These are phyloP conservation scores for Bertia moriformis DNA, from an alignment of 2,329 filamentous ascomycete species.

Conservation along the genomic window DNA sequence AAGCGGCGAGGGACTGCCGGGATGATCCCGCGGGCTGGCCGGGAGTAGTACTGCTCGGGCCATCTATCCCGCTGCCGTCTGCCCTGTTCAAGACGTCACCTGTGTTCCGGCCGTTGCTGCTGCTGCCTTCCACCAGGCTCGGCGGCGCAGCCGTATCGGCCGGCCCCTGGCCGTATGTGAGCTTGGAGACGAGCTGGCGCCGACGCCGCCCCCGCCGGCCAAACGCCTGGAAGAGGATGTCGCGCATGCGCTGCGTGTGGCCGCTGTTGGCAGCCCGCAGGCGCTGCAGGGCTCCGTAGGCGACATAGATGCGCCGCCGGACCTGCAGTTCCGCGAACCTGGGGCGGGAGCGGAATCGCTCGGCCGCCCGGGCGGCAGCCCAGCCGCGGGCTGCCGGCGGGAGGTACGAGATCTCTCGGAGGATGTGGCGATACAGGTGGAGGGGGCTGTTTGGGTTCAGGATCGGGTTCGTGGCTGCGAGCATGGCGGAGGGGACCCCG, in stretches of 20 bases:
- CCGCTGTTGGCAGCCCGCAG: constrained; percentile 39
- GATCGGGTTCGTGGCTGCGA: constrained; percentile 12
- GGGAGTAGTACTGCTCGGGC: no score
- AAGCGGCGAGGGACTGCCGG: background rate
- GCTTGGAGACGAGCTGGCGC: constrained; percentile 25
- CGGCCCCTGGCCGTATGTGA: constrained; percentile 14
- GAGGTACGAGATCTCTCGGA: constrained; percentile 46
- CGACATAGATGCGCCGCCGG: constrained; percentile 16
- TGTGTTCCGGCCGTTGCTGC: no score
- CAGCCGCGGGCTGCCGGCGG: constrained; percentile 31
- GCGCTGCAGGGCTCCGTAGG: constrained; percentile 24
- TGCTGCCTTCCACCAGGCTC: constrained; percentile 3
- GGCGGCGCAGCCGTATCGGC: constrained; percentile 17
- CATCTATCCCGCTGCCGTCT: no score
- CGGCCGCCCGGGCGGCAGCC: constrained; percentile 24
- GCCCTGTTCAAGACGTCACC: no score
- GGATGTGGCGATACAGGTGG: constrained; percentile 40
- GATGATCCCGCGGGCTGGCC: background rate
- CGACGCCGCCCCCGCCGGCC: constrained; percentile 36
- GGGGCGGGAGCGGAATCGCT: constrained; percentile 24
- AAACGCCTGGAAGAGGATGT: constrained; percentile 31
- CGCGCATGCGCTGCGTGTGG: constrained; percentile 26
- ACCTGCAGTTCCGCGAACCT: constrained; percentile 6
- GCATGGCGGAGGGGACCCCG: background rate
- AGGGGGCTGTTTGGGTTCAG: constrained; percentile 14